Evolutionary conservation across 192 early-diverging fungal species (phyloP).

Genomic region (Coemansia sp.): DNA sequence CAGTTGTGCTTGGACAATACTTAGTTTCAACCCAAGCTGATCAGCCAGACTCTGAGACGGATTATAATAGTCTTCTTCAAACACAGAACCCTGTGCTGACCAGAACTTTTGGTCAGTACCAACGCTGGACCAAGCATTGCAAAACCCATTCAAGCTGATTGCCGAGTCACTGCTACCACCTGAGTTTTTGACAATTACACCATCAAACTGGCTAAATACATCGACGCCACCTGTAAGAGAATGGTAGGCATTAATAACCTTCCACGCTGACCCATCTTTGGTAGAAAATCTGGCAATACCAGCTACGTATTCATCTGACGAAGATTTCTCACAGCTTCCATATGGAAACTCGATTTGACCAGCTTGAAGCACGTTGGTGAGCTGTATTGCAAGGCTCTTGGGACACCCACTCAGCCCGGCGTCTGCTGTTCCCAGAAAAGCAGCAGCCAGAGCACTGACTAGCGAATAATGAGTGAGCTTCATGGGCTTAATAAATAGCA

Average conservation of each 20-base stretch:
- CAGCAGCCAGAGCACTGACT: background rate
- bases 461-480: background rate
- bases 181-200: constrained; percentile 12
- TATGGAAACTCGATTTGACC: constrained; percentile 39
- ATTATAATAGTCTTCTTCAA: constrained; percentile 11
- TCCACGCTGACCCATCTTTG: constrained; percentile 26
- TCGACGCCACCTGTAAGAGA: constrained; percentile 17
- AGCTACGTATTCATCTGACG: constrained; percentile 51
- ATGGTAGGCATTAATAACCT: constrained; percentile 25
- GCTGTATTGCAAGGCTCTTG: constrained; percentile 46
- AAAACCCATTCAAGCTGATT: constrained; percentile 39
- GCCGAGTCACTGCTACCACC: constrained; percentile 11
- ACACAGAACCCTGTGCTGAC: constrained; percentile 16
- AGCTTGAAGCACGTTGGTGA: constrained; percentile 56
- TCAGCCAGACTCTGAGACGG: constrained; percentile 22
- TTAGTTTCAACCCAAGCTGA: constrained; percentile 24
- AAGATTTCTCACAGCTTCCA: constrained; percentile 40
- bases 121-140: constrained; percentile 31
- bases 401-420: constrained; percentile 45
- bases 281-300: constrained; percentile 59
- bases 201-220: constrained; percentile 42
- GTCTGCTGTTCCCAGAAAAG: constrained; percentile 6
- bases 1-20: constrained; percentile 41
- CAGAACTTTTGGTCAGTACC: constrained; percentile 5
- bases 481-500: background rate